Conservation (phyloP, 164 flowering plant genomes). For the Vitis rotundifolia region DNA sequence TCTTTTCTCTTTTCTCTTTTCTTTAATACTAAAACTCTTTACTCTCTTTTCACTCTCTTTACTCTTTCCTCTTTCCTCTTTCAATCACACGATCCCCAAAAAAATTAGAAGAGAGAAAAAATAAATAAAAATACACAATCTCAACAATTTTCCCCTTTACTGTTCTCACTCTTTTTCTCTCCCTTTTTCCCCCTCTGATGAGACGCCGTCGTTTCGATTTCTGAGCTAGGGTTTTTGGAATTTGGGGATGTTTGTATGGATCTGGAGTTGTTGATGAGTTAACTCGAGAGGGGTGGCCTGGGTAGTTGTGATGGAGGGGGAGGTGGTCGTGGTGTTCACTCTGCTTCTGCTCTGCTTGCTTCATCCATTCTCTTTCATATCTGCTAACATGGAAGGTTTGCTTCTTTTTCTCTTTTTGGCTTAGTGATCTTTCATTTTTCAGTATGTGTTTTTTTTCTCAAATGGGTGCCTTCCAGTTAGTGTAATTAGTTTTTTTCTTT, state of each 20-base stretch:
- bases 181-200: too few species aligned
- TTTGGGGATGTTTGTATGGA: conserved; percentile 24
- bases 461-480: neutral
- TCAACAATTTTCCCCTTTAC: too few species aligned
- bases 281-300: neutral
- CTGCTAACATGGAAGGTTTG: conserved; percentile 65
- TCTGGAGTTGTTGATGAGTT: conserved; percentile 23
- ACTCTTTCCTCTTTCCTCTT: too few species aligned
- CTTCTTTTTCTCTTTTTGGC: conserved; percentile 3
- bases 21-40: too few species aligned
- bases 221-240: conserved; percentile 21
- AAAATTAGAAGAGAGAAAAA: too few species aligned
- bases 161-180: too few species aligned
- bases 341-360: conserved; percentile 32
- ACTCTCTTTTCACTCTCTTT: too few species aligned
- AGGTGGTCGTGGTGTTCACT: conserved; percentile 25
- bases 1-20: too few species aligned
- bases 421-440: neutral
- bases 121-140: too few species aligned
- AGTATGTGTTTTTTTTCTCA: neutral
- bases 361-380: conserved; percentile 33
- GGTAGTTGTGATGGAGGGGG: conserved; percentile 27
- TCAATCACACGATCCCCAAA: too few species aligned
- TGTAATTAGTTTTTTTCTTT: neutral
- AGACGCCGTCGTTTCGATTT: neutral